A percentile compares a stretch with the other conserved stretches of the same genome.
Evolutionary conservation across 2,329 filamentous ascomycete genomes (phyloP).

Genomic region (Fusarium nygamai): DNA sequence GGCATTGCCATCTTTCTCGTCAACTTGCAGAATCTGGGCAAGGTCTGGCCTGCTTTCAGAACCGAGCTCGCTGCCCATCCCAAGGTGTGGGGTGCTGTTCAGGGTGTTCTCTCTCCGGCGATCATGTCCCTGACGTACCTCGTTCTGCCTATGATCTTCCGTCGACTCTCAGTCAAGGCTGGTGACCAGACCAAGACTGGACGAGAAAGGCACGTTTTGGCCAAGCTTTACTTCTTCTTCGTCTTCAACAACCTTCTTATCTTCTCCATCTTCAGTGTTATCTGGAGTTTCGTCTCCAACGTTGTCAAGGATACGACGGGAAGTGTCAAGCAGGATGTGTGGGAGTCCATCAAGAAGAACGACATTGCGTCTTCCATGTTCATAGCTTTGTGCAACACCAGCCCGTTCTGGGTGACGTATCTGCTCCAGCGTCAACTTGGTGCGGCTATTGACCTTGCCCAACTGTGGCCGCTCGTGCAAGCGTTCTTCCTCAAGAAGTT

Average conservation of each 20-base stretch:
- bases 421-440: conserved; percentile 92
- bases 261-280: conserved; percentile 88
- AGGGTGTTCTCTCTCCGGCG: conserved; percentile 90
- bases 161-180: conserved; percentile 81
- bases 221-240: conserved; percentile 94
- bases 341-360: conserved; percentile 73
- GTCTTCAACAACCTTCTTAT: conserved; percentile 96
- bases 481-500: conserved; percentile 88
- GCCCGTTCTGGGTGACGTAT: conserved; percentile 94
- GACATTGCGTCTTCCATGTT: conserved; percentile 73
- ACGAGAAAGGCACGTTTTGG: conserved; percentile 88
- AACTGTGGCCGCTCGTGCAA: conserved; percentile 84
- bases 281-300: conserved; percentile 77
- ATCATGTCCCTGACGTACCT: conserved; percentile 89
- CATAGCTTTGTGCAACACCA: conserved; percentile 80
- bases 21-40: conserved; percentile 82
- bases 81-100: conserved; percentile 83
- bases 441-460: conserved; percentile 91
- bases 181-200: conserved; percentile 94
- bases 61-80: conserved; percentile 69
- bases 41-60: conserved; percentile 82
- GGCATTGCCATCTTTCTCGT: conserved; percentile 94
- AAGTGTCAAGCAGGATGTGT: conserved; percentile 65
- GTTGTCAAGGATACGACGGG: conserved; percentile 67
- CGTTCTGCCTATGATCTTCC: conserved; percentile 89